Percentiles rank a stretch among this genome's conserved stretches.
Evolutionary conservation across 192 early-diverging fungal genomes (phyloP).

Genomic region (Diversispora epigaea): DNA sequence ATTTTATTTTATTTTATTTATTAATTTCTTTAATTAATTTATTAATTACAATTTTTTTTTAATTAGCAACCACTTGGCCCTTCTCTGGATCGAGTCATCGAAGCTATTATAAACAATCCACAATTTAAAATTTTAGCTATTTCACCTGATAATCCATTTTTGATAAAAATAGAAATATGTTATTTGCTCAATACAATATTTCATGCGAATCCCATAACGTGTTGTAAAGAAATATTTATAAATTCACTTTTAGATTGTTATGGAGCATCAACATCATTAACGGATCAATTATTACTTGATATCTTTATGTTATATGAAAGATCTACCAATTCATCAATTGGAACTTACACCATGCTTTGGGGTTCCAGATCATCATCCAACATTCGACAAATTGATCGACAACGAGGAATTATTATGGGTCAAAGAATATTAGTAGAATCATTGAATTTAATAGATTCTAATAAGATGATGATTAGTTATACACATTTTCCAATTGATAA

Average conservation of each 20-base stretch:
- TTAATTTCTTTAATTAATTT: background rate
- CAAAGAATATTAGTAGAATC: conserved; percentile 55
- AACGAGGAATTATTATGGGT: conserved; percentile 36
- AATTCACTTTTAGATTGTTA: conserved; percentile 54
- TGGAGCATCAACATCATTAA: conserved; percentile 50
- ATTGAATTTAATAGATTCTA: conserved; percentile 60
- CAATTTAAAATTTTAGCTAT: conserved; percentile 39
- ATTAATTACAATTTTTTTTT: background rate
- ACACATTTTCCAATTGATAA: conserved; percentile 53
- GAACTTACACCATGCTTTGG: conserved; percentile 59
- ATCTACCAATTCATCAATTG: conserved; percentile 57
- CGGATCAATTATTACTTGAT: conserved; percentile 58
- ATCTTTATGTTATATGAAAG: conserved; percentile 61
- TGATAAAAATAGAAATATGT: conserved; percentile 49
- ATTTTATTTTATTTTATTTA: background rate
- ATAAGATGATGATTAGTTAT: conserved; percentile 61
- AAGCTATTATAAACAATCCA: conserved; percentile 43
- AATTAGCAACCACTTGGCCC: conserved; percentile 30
- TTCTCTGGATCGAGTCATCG: conserved; percentile 39
- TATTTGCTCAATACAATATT: conserved; percentile 53
- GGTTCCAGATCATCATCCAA: conserved; percentile 46
- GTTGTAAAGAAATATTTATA: conserved; percentile 51
- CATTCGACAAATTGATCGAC: conserved; percentile 40
- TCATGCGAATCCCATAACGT: conserved; percentile 47
- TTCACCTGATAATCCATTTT: conserved; percentile 38